Percentiles rank a stretch among this genome's conserved stretches.
Conservation (phyloP, 306 rosid genomes). For the Rosa rugosa region DNA sequence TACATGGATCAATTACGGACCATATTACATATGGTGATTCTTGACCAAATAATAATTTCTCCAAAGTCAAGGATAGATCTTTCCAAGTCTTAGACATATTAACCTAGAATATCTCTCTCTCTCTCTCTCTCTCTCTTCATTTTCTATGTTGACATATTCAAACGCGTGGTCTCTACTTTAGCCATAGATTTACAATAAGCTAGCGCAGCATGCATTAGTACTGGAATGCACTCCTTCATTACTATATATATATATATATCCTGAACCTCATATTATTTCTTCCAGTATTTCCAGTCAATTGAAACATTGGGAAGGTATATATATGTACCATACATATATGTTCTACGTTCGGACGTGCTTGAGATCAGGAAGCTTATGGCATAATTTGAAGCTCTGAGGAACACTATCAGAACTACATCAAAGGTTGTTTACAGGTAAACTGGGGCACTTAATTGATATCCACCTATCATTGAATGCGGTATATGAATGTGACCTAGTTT, state of each 20-base stretch:
- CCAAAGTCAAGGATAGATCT: no score
- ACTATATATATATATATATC: not conserved
- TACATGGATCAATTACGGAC: no score
- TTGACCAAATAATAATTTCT: no score
- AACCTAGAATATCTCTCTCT: no score
- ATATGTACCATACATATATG: no score
- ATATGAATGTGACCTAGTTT: not conserved
- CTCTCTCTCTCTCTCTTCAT: no score
- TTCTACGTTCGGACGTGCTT: no score
- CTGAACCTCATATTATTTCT: not conserved
- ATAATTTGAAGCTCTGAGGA: not conserved
- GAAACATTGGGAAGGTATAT: not conserved
- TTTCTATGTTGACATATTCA: slow-evolving; percentile 32
- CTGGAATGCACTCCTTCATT: not conserved
- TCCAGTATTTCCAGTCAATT: not conserved
- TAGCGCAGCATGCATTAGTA: not conserved
- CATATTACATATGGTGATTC: no score
- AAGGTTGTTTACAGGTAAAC: no score
- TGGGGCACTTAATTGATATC: not conserved
- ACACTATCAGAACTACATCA: not conserved
- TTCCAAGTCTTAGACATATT: no score
- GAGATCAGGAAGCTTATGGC: not conserved
- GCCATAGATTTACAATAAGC: slow-evolving; percentile 43
- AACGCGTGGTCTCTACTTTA: slow-evolving; percentile 53
- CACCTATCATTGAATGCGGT: no score